Percentiles rank a stretch among this genome's conserved stretches.
Conservation (phyloP, 495 filamentous ascomycete genomes). For the Xylaria nigripes region DNA sequence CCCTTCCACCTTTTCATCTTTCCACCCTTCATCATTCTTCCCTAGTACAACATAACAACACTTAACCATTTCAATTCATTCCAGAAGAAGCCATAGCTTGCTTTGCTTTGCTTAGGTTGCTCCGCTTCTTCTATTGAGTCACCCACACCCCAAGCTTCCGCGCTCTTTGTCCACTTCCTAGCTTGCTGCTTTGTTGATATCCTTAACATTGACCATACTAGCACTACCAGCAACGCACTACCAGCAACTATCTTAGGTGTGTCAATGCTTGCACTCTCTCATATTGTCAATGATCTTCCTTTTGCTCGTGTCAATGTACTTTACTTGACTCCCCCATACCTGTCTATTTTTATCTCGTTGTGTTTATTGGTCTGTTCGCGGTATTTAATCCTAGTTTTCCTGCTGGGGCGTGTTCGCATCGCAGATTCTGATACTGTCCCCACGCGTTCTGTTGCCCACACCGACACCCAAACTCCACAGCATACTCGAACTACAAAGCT, state of each 20-base stretch:
- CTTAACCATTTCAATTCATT: conserved; percentile 1
- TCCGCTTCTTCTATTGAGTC: neutral
- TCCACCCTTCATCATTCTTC: conserved; percentile 16
- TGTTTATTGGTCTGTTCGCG: neutral
- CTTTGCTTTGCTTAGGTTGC: neutral
- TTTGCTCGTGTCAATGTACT: neutral
- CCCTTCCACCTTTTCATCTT: too few species aligned
- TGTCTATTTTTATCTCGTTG: neutral
- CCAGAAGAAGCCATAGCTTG: neutral
- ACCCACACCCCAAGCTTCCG: neutral
- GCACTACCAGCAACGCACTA: neutral
- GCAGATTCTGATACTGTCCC: conserved; percentile 1
- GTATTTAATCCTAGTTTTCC: neutral
- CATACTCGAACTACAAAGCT: neutral
- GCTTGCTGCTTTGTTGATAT: conserved; percentile 12
- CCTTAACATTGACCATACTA: conserved; percentile 8
- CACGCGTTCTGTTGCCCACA: conserved; percentile 2
- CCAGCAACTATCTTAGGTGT: conserved; percentile 18
- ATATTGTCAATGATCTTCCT: conserved; percentile 7
- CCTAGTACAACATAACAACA: neutral
- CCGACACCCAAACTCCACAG: neutral
- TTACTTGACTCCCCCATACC: neutral
- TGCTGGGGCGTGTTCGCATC: conserved; percentile 1
- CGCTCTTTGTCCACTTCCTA: neutral
- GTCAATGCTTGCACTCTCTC: conserved; percentile 22